Evolutionary conservation across 1,139 yeast genomes (phyloP), one percentile per base, ranked within the genome.

Genomic region (Insectozyma bohioensis): DNA sequence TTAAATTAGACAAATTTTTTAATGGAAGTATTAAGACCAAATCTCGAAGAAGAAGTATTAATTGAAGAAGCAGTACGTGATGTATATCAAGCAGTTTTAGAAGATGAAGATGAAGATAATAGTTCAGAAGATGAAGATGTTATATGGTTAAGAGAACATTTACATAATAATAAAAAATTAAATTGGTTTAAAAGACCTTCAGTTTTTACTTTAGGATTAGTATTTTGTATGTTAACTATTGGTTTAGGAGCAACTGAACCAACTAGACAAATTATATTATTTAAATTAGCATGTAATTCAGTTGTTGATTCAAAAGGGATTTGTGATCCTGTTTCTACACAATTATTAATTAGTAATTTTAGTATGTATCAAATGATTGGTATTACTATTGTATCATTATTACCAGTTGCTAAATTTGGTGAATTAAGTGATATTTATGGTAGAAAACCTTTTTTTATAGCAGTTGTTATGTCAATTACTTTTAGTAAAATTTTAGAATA

Each of bases 371-470:
- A 40, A 18, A 46, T 44, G 9, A 40, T 60, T 9, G 44, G 52
- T 9, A 32, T 42, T 10, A 57, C 58, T 7, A 34, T 56, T 4
- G 40, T 60, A 12, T 52, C 63, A 24, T 51, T 69, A 24, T 31
- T 68, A 2, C 64, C 69, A 2, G 54, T 66, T 46, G 67, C 72
- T 2, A 67, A 70, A 40, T 50, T 78, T 13, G 85, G 87, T 0
- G 70, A 73, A 17, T 50, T 75, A 26, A 75, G 85, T 11, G 94
- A 84, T 55, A 60, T 72, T 24, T 61, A 71, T 39, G 95, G 95
- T 1, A 61, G 94, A 27, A 73, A 67, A 40, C 63, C 51, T 3
- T 34, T 30, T 20, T 42, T 78, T 15, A 44, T 72, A 9, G 28
- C 67, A 1, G 57, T 63, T 36, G 48, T 64, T 19, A 45, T 62